These are phyloP conservation scores for Heterobasidion parviporum DNA, from an alignment of 1,284 basidiomycete species.

Conservation along the genomic window DNA sequence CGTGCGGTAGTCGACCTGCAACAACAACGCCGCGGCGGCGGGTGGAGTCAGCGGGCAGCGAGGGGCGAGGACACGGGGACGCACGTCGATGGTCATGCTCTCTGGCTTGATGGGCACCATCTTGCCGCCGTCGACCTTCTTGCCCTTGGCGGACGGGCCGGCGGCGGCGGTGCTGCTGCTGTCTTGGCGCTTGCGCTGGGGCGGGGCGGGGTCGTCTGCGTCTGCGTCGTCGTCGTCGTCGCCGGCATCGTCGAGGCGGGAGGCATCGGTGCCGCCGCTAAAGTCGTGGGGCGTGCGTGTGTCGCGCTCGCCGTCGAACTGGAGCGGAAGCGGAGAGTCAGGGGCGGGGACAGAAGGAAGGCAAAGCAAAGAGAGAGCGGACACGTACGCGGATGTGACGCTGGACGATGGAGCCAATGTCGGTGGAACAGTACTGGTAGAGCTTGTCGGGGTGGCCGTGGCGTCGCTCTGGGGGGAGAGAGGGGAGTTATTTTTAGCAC, in stretches of 20 bases:
- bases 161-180: conserved; percentile 12
- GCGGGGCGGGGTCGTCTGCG: conserved; percentile 12
- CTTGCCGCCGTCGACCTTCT: conserved; percentile 4
- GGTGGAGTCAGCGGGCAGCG: neutral
- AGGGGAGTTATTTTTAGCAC: neutral
- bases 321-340: conserved; percentile 4
- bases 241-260: conserved; percentile 32
- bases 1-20: conserved; percentile 18
- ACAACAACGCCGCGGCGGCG: neutral
- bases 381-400: conserved; percentile 37
- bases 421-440: conserved; percentile 50
- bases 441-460: conserved; percentile 48
- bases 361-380: neutral
- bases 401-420: conserved; percentile 38
- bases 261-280: conserved; percentile 21
- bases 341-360: neutral
- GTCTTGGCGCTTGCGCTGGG: conserved; percentile 16
- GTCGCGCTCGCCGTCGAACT: conserved; percentile 47
- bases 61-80: neutral
- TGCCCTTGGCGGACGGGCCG: neutral
- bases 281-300: conserved; percentile 37
- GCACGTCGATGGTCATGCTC: conserved; percentile 3
- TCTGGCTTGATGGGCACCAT: conserved; percentile 4
- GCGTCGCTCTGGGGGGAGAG: conserved; percentile 28
- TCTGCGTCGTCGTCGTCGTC: conserved; percentile 35